phyloP scores from a whole-genome alignment of 768 basidiomycete species.

The Lactifluus pinguis region DNA sequence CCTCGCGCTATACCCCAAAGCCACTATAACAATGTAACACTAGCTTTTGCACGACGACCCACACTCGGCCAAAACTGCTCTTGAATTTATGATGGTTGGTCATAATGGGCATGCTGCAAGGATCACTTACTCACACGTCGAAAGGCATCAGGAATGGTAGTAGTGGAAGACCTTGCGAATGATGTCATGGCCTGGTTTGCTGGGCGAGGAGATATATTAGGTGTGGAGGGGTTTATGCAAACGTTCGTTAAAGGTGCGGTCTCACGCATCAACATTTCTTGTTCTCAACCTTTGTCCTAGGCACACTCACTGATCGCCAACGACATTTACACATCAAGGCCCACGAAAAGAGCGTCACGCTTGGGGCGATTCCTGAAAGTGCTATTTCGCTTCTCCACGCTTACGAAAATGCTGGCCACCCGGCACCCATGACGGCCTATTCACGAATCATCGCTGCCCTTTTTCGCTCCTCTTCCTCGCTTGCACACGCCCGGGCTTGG shows the following conservation, averaged over 20 bases:
- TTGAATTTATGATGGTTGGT: slow-evolving; percentile 46
- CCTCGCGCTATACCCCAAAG: slow-evolving; percentile 25
- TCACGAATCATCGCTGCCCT: slow-evolving; percentile 54
- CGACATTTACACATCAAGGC: slow-evolving; percentile 67
- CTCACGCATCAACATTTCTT: not conserved
- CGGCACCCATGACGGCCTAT: slow-evolving; percentile 70
- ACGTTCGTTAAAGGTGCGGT: slow-evolving; percentile 36
- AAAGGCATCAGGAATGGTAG: slow-evolving; percentile 4
- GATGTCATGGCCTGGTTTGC: slow-evolving; percentile 13
- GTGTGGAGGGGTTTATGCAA: slow-evolving; percentile 35
- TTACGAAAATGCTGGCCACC: slow-evolving; percentile 55
- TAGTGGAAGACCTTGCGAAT: slow-evolving; percentile 27
- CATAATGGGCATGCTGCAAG: not conserved
- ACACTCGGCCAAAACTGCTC: slow-evolving; percentile 37
- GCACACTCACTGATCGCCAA: slow-evolving; percentile 42
- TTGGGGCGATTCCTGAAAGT: slow-evolving; percentile 42
- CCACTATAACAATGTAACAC: not conserved
- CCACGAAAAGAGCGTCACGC: slow-evolving; percentile 43
- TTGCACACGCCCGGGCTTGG: slow-evolving; percentile 74
- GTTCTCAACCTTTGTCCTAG: slow-evolving; percentile 14
- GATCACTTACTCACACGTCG: not conserved
- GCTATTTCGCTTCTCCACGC: slow-evolving; percentile 62
- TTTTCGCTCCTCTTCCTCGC: slow-evolving; percentile 35
- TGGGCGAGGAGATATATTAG: slow-evolving; percentile 7
- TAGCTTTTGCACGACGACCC: slow-evolving; percentile 43